Percentiles rank a stretch among this genome's conserved stretches.
These are phyloP conservation scores for Petasospora rhodanensis DNA, from an alignment of 1,139 yeast genomes.

Conservation along the genomic window DNA sequence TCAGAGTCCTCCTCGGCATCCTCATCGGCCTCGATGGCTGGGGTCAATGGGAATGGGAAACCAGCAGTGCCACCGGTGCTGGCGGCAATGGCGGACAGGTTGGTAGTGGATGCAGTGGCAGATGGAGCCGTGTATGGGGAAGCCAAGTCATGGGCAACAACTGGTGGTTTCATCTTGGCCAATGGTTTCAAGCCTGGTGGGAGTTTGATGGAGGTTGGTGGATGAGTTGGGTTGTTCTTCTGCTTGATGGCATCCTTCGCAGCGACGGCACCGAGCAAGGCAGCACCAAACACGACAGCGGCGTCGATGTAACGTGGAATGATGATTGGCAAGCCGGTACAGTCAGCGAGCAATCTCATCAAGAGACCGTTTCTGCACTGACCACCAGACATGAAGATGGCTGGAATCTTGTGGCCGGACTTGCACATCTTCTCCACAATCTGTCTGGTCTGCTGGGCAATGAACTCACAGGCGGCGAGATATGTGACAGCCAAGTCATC, in stretches of 20 bases:
- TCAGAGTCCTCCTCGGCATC: constrained; percentile 24
- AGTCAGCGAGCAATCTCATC: constrained; percentile 86
- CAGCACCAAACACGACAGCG: constrained; percentile 94
- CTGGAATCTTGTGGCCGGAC: constrained; percentile 70
- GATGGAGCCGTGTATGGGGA: constrained; percentile 76
- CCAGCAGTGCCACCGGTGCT: constrained; percentile 33
- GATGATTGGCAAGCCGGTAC: constrained; percentile 88
- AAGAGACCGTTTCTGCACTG: constrained; percentile 89
- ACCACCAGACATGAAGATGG: constrained; percentile 92
- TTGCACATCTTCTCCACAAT: constrained; percentile 80
- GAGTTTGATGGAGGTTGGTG: constrained; percentile 21
- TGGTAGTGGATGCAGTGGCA: constrained; percentile 58
- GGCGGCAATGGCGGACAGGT: constrained; percentile 50
- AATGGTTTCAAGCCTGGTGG: constrained; percentile 21
- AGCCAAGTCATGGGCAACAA: constrained; percentile 29
- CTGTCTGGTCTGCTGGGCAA: constrained; percentile 96
- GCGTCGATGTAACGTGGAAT: constrained; percentile 95
- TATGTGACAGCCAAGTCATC: constrained; percentile 83
- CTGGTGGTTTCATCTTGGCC: constrained; percentile 3
- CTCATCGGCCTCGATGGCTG: constrained; percentile 29
- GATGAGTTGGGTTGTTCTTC: constrained; percentile 11
- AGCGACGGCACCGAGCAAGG: constrained; percentile 92
- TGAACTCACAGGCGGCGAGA: constrained; percentile 92
- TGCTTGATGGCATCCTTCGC: constrained; percentile 51
- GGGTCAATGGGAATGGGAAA: constrained; percentile 52